Evolutionary conservation across 2,329 filamentous ascomycete genomes (phyloP), one percentile per base, ranked within the genome.

Genomic region (Penicillium sp.): DNA sequence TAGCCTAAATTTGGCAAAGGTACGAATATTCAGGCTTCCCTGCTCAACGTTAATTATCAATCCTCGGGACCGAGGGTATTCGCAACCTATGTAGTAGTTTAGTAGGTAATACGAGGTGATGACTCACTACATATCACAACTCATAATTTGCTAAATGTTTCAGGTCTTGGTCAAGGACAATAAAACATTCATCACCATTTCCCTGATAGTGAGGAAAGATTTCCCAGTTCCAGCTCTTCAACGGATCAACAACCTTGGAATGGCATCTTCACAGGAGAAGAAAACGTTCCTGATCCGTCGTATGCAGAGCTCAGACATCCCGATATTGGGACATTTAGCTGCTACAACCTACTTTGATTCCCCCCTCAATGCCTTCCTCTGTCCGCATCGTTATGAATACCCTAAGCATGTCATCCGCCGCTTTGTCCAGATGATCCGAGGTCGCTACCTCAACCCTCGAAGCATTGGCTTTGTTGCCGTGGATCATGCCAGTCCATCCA

Each of bases 381-480:
- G 51, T 48, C 51, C 55, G n/a, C 52, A 25, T 41, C 51, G 55
- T 12, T 52, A 52, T 44, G 23, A 57, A 37, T 52, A 57, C 20
- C 55, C 51, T 5, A 12, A 57, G 22, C 42, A 57, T 22, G 25
- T 55, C 29, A 40, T 15, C 29, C 48, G 55, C 7, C 48, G 48
- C 51, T 57, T 57, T 20, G 35, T 31, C 6, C 55, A 55, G 6
- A 52, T 54, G 48, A 51, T 57, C 11, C 47, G 45, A 33, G 31
- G 14, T 4, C 55, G 55, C 14, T 44, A 31, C 14, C 49, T 57
- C 2, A 47, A 52, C n/a, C 55, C 55, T n/a, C 42, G 55, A 9
- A 51, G 20, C 12, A 51, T 57, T 26, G 52, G 55, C 37, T 57
- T 57, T 33, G 55, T 57, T 15, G 55, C 55, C 15, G 51, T 55